Conservation (phyloP, 306 rosid species). For the Inga laurina region DNA sequence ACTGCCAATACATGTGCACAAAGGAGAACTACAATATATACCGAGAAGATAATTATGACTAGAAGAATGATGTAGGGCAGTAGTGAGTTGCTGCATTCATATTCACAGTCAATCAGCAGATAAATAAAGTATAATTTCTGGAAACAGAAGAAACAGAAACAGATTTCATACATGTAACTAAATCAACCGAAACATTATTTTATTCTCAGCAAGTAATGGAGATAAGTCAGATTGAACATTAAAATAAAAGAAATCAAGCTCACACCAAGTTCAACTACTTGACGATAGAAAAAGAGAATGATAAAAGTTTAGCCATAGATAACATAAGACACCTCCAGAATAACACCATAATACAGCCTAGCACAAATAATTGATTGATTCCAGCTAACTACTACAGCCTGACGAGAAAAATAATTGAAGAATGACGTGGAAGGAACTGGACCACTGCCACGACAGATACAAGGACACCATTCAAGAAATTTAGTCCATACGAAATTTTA, state of each 20-base stretch:
- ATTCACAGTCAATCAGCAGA: neutral
- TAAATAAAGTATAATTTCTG: neutral
- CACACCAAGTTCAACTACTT: constrained; percentile 9
- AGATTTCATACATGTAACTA: neutral
- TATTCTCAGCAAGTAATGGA: neutral
- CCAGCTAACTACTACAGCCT: neutral
- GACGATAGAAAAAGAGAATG: neutral
- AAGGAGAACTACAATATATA: neutral
- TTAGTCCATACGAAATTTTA: neutral
- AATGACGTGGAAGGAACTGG: constrained; percentile 12
- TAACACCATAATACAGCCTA: neutral
- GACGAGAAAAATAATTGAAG: neutral
- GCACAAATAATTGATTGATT: constrained; percentile 15
- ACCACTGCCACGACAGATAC: constrained; percentile 29
- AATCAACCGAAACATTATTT: constrained; percentile 1
- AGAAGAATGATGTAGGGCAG: neutral
- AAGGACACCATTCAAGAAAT: neutral
- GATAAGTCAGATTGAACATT: neutral
- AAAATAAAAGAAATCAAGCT: constrained; percentile 27
- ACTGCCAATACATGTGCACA: neutral
- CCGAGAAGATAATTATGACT: neutral
- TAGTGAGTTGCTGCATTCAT: neutral
- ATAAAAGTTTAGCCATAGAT: neutral
- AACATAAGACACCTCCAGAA: neutral
- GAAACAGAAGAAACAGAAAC: neutral